A percentile compares a stretch with the other conserved stretches of the same genome.
These are phyloP conservation scores for Letharia columbiana DNA, from an alignment of 495 filamentous ascomycete genomes.

Conservation along the genomic window DNA sequence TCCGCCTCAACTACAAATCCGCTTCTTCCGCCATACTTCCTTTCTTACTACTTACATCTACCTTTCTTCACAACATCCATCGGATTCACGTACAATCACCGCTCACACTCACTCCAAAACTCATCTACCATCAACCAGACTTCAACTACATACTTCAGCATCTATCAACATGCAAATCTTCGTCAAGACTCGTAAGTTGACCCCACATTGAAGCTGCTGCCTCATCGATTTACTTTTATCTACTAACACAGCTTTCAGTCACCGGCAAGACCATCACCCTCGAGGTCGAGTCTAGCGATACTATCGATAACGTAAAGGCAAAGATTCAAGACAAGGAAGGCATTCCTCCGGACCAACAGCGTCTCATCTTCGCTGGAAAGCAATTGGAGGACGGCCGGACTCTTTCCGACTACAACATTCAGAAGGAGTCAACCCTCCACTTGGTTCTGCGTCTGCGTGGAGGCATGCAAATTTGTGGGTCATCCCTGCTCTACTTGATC, in stretches of 20 bases:
- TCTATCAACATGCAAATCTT: constrained; percentile 78
- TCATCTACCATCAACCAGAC: constrained; percentile 12
- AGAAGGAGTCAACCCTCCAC: constrained; percentile 95
- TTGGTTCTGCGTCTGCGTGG: constrained; percentile 95
- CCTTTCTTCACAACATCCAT: constrained; percentile 16
- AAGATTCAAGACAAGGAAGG: constrained; percentile 99
- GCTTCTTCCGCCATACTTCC: constrained; percentile 20
- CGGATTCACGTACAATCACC: constrained; percentile 3
- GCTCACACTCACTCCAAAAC: constrained; percentile 17
- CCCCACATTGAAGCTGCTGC: constrained; percentile 21
- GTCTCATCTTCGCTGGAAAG: constrained; percentile 97
- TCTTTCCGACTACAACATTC: constrained; percentile 95
- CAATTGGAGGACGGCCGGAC: constrained; percentile 96
- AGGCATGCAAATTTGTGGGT: constrained; percentile 96
- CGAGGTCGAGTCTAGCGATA: constrained; percentile 96
- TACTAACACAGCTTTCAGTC: constrained; percentile 39
- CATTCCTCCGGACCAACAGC: constrained; percentile 96
- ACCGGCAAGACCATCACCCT: constrained; percentile 99
- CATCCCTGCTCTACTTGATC: constrained; percentile 20
- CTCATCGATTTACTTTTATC: constrained; percentile 15
- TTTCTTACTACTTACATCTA: constrained; percentile 19
- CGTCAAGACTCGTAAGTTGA: constrained; percentile 83
- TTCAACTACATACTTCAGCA: constrained; percentile 10
- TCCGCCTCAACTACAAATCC: constrained; percentile 18
- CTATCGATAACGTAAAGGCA: constrained; percentile 97